Conservation (phyloP, 2,329 filamentous ascomycete species). For the Penicillium sp. region DNA sequence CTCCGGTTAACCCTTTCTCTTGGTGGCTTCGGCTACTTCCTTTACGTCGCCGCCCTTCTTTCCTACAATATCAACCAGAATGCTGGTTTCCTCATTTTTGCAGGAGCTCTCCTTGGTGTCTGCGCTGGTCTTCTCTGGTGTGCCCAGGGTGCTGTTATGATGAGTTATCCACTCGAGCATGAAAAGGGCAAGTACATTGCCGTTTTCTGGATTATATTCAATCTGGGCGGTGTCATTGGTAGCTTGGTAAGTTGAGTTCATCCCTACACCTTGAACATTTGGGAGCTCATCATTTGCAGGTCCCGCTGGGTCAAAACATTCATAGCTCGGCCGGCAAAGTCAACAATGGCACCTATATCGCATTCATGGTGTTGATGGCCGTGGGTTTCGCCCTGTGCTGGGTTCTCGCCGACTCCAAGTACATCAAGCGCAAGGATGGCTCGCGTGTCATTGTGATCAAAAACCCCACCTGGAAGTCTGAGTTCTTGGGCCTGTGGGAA, state of each 20-base stretch:
- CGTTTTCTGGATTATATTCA: constrained; percentile 95
- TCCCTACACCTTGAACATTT: background rate
- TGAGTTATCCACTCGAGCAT: constrained; percentile 78
- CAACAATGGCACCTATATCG: constrained; percentile 78
- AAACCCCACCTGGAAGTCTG: constrained; percentile 80
- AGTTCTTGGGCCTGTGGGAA: constrained; percentile 72
- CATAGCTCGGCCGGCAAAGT: constrained; percentile 42
- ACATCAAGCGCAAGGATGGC: constrained; percentile 73
- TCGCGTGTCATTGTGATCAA: constrained; percentile 83
- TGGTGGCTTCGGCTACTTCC: constrained; percentile 48
- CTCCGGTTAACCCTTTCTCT: constrained; percentile 45
- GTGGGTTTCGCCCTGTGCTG: constrained; percentile 68
- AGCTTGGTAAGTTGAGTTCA: constrained; percentile 53
- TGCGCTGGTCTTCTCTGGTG: constrained; percentile 52
- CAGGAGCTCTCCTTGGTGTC: constrained; percentile 50
- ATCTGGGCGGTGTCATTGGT: constrained; percentile 84
- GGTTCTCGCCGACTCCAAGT: constrained; percentile 67
- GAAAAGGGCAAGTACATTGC: constrained; percentile 87
- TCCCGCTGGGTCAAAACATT: constrained; percentile 49
- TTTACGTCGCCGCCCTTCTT: constrained; percentile 50
- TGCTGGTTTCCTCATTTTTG: constrained; percentile 49
- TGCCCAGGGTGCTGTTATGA: constrained; percentile 56
- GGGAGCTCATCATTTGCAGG: constrained; percentile 21
- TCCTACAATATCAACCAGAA: constrained; percentile 52
- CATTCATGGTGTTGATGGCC: constrained; percentile 80